Evolutionary conservation across 192 early-diverging fungal species (phyloP), one percentile per base, ranked within the genome.

Genomic region (Podila verticillata): DNA sequence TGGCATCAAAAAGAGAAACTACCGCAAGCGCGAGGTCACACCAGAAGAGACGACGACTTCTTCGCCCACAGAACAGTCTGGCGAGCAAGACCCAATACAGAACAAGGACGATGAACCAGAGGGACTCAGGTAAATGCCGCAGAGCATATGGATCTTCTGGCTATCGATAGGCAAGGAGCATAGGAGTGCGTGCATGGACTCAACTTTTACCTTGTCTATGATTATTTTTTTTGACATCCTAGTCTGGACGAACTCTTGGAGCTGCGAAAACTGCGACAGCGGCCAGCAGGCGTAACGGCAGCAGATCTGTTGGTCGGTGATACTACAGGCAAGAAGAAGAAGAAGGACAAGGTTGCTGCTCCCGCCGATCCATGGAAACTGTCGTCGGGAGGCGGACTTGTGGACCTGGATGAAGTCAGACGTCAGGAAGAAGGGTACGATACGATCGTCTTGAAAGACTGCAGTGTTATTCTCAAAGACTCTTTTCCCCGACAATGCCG

Each of bases 341-440:
- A 87, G 58, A 88, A 87, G 36, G 82, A 86, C 63, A 75, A 83
- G 30, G 22, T 34, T 24, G 28, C 63, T 17, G 54, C 74, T 58
- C 80, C 88, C 17, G 88, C 89, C 56, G 85, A 87, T 67, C 84
- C 87, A 35, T 89, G 89, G 86, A 87, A 86, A 48, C 58, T 87
- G 36, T 89, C 91, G n/a, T 78, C 75, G 6, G 84, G 75, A 13
- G 89, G 87, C 8, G 90, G 86, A 51, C 30, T 91, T 17, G 84
- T 88, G 10, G 88, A 89, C 62, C 57, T 86, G 9, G 84, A 89
- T 51, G 84, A 78, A 60, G 62, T 83, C 39, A 61, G 74, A 44
- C 66, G 65, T 30, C 66, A 22, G 30, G 68, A 79, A 74, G 81
- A 68, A 68, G 51, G 51, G 70, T 61, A 70, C 39, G 81, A 2